Evolutionary conservation across 2,329 filamentous ascomycete genomes (phyloP).

Genomic region (Cladophialophora exuberans): DNA sequence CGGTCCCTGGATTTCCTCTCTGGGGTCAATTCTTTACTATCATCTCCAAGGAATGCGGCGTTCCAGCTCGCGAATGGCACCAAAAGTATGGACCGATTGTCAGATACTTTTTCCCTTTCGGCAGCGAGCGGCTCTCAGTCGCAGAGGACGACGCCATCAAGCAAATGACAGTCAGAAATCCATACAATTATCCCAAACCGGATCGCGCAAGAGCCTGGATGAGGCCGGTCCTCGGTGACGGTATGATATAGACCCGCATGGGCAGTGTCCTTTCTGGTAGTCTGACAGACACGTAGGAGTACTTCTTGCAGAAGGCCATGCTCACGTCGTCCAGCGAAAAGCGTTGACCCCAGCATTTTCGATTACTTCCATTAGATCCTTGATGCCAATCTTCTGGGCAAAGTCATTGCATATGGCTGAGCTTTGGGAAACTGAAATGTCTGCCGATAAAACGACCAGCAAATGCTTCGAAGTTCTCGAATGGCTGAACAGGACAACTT

Average conservation of each 20-base stretch:
- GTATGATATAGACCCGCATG: background rate
- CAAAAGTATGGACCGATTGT: constrained; percentile 41
- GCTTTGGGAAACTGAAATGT: constrained; percentile 45
- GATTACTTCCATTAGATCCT: constrained; percentile 43
- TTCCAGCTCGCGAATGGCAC: constrained; percentile 47
- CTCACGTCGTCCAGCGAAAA: constrained; percentile 49
- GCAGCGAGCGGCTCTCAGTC: constrained; percentile 48
- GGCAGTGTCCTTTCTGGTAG: background rate
- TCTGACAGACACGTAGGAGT: constrained; percentile 37
- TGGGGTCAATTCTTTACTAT: constrained; percentile 50
- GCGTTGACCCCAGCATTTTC: constrained; percentile 45
- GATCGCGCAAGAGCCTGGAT: constrained; percentile 46
- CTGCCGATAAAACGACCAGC: constrained; percentile 33
- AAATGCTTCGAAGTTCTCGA: constrained; percentile 45
- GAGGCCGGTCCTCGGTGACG: constrained; percentile 48
- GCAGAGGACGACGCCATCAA: constrained; percentile 50
- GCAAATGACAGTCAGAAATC: constrained; percentile 50
- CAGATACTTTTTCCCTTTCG: constrained; percentile 53
- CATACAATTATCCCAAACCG: constrained; percentile 46
- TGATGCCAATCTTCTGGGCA: constrained; percentile 47
- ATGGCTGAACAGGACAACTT: constrained; percentile 50
- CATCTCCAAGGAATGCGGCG: constrained; percentile 47
- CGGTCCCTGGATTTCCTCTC: constrained; percentile 45
- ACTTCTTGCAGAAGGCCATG: constrained; percentile 47
- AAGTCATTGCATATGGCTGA: constrained; percentile 49